These are phyloP conservation scores for Alternaria brassicicola DNA, from an alignment of 2,329 filamentous ascomycete genomes.

Conservation along the genomic window DNA sequence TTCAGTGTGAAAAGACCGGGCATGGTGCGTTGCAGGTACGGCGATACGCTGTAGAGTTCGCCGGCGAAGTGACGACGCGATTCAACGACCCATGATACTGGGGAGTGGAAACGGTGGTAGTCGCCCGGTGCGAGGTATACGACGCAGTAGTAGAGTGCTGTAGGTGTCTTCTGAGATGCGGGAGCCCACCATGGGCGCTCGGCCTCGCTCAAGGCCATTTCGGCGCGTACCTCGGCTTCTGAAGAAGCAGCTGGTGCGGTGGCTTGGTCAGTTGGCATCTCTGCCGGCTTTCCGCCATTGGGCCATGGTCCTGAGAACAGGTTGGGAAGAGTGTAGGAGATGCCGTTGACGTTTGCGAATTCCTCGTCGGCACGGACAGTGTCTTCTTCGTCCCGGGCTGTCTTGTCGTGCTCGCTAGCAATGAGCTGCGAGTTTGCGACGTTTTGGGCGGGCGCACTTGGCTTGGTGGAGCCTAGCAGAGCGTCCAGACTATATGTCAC, in stretches of 20 bases:
- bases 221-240: conserved; percentile 81
- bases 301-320: conserved; percentile 74
- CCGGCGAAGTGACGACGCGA: conserved; percentile 95
- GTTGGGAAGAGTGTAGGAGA: conserved; percentile 89
- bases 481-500: conserved; percentile 98
- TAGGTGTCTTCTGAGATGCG: conserved; percentile 53
- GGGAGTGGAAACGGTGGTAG: conserved; percentile 98
- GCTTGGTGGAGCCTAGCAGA: conserved; percentile 68
- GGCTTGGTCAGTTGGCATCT: conserved; percentile 74
- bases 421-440: conserved; percentile 27
- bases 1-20: conserved; percentile 96
- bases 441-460: conserved; percentile 53
- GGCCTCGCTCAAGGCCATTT: conserved; percentile 73
- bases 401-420: conserved; percentile 39
- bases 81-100: conserved; percentile 93
- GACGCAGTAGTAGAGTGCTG: conserved; percentile 88
- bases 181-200: conserved; percentile 61
- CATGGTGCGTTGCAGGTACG: conserved; percentile 89
- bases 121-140: conserved; percentile 96
- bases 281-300: conserved; percentile 53
- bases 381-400: conserved; percentile 59
- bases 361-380: conserved; percentile 83
- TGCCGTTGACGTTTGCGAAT: conserved; percentile 92
- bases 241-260: conserved; percentile 70
- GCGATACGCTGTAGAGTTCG: conserved; percentile 92